Conservation (phyloP, 108 stramenopile genomes). For the Hondaea fermentalgiana region DNA sequence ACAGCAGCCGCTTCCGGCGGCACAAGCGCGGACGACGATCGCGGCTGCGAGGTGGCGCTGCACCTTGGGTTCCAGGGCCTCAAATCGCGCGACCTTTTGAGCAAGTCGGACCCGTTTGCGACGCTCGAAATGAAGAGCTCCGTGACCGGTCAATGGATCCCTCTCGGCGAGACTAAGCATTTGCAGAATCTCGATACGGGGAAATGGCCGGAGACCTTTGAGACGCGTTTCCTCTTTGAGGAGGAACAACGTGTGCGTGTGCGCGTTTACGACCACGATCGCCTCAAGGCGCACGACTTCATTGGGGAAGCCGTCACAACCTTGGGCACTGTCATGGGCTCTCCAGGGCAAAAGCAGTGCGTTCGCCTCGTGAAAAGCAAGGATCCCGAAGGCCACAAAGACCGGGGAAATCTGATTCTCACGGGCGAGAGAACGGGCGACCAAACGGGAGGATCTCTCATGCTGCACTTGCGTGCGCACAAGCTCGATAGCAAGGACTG, state of each 20-base stretch:
- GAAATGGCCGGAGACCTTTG: background rate
- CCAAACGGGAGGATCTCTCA: background rate
- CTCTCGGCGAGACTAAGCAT: background rate
- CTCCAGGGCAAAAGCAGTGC: background rate
- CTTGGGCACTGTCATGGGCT: background rate
- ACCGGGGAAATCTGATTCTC: background rate
- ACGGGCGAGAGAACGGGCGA: background rate
- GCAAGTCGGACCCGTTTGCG: slow-evolving; percentile 16
- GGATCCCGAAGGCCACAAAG: background rate
- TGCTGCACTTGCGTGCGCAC: background rate
- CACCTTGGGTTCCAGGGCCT: background rate
- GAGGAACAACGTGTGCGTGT: background rate
- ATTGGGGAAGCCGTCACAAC: background rate
- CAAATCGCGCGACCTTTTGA: background rate
- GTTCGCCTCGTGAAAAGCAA: background rate
- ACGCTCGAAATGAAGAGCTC: background rate
- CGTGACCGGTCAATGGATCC: background rate
- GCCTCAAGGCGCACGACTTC: background rate
- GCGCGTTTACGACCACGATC: background rate
- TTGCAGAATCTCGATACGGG: background rate
- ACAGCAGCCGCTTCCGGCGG: no score
- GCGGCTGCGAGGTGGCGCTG: slow-evolving; percentile 8
- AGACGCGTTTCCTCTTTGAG: background rate
- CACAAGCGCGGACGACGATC: background rate
- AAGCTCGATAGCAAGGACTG: slow-evolving; percentile 14